Evolutionary conservation across 331 rosid species (phyloP).

Genomic region (Rhamnella rubrinervis): DNA sequence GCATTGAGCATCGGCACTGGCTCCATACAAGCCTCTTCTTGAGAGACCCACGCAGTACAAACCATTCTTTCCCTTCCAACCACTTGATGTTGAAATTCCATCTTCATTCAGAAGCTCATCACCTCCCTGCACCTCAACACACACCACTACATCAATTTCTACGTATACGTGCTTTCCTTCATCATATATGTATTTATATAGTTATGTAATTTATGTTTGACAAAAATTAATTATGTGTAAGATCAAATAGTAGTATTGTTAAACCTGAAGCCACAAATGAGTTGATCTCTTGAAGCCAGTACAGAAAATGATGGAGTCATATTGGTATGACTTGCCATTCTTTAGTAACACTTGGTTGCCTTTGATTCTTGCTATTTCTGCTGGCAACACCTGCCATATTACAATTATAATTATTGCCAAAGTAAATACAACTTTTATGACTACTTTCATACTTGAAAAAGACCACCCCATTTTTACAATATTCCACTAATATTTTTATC

Average conservation of each 20-base stretch:
- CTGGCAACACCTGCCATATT: slow-evolving; percentile 39
- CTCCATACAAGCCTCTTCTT: slow-evolving; percentile 55
- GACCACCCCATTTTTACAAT: no score
- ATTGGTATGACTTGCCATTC: slow-evolving; percentile 41
- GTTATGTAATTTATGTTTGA: no score
- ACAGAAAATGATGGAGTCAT: slow-evolving; percentile 64
- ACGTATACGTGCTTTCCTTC: no score
- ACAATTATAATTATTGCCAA: no score
- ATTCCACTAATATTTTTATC: no score
- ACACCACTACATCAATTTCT: no score
- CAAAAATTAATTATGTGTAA: no score
- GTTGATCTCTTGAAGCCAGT: slow-evolving; percentile 76
- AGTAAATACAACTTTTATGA: not conserved
- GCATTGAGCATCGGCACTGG: slow-evolving; percentile 42
- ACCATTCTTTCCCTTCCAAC: slow-evolving; percentile 65
- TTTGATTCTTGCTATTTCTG: slow-evolving; percentile 45
- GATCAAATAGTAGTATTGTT: no score
- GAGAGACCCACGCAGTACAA: slow-evolving; percentile 61
- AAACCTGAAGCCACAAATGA: slow-evolving; percentile 47
- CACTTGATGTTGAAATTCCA: slow-evolving; percentile 53
- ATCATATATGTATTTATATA: no score
- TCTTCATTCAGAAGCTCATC: slow-evolving; percentile 52
- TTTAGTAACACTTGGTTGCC: slow-evolving; percentile 44
- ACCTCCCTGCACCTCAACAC: slow-evolving; percentile 35
- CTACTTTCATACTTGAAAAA: no score